Evolutionary conservation across 2,329 filamentous ascomycete species (phyloP), one percentile per base, ranked within the genome.

Genomic region (Claviceps pusilla): DNA sequence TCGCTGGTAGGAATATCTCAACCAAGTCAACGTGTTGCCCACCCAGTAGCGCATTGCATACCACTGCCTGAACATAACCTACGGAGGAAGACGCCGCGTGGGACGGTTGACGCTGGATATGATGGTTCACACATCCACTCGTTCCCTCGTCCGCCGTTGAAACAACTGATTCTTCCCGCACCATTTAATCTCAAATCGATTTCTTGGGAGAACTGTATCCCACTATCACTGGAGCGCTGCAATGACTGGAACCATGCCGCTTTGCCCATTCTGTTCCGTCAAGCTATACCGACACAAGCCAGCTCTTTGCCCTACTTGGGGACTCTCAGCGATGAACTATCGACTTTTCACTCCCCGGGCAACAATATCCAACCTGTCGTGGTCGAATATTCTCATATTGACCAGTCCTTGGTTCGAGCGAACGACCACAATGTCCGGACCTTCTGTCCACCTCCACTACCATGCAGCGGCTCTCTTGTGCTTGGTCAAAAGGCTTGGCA

Each of bases 21-120:
- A 55, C 54, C 63, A 28, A 60, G 61, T 19, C 57, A 61, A 41
- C 60, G 51, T n/a, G 42, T 48, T n/a, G 50, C 48, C 9, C 57
- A 42, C 54, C 55, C 51, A 49, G 59, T 41, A 47, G 53, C 45
- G 56, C 57, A 49, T 50, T 57, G 37, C 54, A 51, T 48, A 48
- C 57, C 65, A 59, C 55, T 63, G 43, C 57, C 61, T 57, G 67
- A 69, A 54, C 66, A 69, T 67, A 86, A 88, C 61, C 75, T 96
- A 55, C 82, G 91, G 59, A 82, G 91, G 60, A 97, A 97, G 69
- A 97, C 91, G 9, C 93, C 91, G 4, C 91, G 84, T 64, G 93
- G 91, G n/a, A 95, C 89, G 42, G 78, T 97, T 57, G 85, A 91
- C 59, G 89, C 87, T 53, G 89, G 89, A 11, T 96, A 95, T 64